These are phyloP conservation scores for Porogramme epimiltina DNA, from an alignment of 1,284 basidiomycete species.

Conservation along the genomic window DNA sequence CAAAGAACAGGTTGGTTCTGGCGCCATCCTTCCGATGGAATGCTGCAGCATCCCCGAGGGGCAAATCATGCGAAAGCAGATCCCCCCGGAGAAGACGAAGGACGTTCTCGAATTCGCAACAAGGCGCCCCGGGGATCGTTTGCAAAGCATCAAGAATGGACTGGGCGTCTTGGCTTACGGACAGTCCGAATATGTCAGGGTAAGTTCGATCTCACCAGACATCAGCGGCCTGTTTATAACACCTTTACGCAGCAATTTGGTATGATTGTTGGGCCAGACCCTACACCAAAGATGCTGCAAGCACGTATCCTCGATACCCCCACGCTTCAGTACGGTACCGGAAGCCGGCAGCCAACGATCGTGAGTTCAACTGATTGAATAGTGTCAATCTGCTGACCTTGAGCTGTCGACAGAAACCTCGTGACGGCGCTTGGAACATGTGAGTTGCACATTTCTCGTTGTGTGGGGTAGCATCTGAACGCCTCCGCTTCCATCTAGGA, in stretches of 20 bases:
- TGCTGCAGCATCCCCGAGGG: constrained; percentile 64
- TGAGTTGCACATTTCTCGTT: too few relatives aligned
- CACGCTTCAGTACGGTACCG: constrained; percentile 58
- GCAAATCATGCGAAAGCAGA: constrained; percentile 74
- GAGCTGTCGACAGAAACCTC: constrained; percentile 54
- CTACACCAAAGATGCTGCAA: constrained; percentile 50
- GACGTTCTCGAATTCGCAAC: constrained; percentile 74
- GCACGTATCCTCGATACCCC: constrained; percentile 67
- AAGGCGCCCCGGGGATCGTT: constrained; percentile 61
- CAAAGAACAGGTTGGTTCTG: constrained; percentile 55
- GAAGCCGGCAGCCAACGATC: constrained; percentile 51
- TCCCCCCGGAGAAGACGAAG: constrained; percentile 67
- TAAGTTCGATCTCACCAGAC: constrained; percentile 11
- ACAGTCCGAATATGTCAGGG: constrained; percentile 70
- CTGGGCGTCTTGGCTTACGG: constrained; percentile 65
- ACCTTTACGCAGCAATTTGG: constrained; percentile 48
- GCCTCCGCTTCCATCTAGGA: too few relatives aligned
- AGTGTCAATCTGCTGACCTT: too few relatives aligned
- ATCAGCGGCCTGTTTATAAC: background rate
- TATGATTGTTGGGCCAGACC: constrained; percentile 51
- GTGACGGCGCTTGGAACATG: constrained; percentile 77
- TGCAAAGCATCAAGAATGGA: constrained; percentile 58
- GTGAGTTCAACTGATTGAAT: too few relatives aligned
- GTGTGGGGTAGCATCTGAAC: too few relatives aligned
- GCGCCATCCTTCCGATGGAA: constrained; percentile 70